Evolutionary conservation across 495 filamentous ascomycete species (phyloP), one percentile per base, ranked within the genome.

Genomic region (Geopyxis carbonaria): DNA sequence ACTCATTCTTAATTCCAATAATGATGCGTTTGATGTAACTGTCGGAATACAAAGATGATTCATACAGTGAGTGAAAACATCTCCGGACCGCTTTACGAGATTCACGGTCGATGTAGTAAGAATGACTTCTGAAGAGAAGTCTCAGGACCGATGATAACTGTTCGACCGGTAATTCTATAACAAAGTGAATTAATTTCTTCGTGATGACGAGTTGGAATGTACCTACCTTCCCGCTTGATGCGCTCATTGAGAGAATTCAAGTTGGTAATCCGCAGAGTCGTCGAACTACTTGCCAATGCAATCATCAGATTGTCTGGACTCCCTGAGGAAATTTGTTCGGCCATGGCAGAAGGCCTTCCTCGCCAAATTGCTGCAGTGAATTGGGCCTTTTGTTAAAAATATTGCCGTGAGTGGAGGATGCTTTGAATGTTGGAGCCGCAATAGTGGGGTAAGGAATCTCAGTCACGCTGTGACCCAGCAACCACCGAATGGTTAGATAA

Each of bases 101-200:
- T 27, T 67, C 58, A 39, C 85, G 76, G 57, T 95, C 89, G 59
- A 70, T 58, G 62, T 94, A 97, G 55, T 79, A 75, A 39, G 82
- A 69, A 56, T 92, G 83, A 24, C 83, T 93, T 53, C 71, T 67
- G 61, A 93, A 80, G 24, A 97, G 65, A 16, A 85, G 59, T 9
- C 67, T 67, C 46, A 93, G 63, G 34, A 86, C 44, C 39, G 46
- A 41, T 11, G 39, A 40, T 16, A 56, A 37, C 28, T 50, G 47
- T 25, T 46, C 53, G 13, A 14, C 7, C 14, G 51, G 45, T 16
- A 56, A 37, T 30, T 51, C 53, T 56, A 27, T 10, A 16, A 20
- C 15, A 16, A 6, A 7, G 2, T 22, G 14, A 13, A 32, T 53
- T 24, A 47, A 31, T 45, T 14, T 30, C 18, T 15, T 2, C 5